These are phyloP conservation scores for Paracoccidioides brasiliensis DNA, from an alignment of 2,329 filamentous ascomycete species.

Conservation along the genomic window DNA sequence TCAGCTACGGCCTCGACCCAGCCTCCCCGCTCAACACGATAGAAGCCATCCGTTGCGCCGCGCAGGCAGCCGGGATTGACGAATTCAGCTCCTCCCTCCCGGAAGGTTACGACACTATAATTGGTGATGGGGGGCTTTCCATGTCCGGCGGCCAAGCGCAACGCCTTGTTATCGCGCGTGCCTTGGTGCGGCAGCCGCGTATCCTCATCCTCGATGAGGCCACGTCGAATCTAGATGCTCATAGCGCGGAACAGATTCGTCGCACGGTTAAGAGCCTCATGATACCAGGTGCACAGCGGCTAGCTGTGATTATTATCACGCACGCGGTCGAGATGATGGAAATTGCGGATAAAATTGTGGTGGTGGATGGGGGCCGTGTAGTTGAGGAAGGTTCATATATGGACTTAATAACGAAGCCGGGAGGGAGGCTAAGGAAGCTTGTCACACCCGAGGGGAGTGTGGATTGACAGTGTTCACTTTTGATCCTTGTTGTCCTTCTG, in stretches of 20 bases:
- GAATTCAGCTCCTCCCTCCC: slow-evolving; percentile 64
- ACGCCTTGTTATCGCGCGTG: slow-evolving; percentile 66
- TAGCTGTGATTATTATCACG: slow-evolving; percentile 70
- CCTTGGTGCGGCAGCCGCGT: slow-evolving; percentile 55
- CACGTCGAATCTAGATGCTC: slow-evolving; percentile 64
- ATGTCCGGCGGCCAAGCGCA: slow-evolving; percentile 77
- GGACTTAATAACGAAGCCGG: slow-evolving; percentile 38
- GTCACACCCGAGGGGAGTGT: slow-evolving; percentile 26
- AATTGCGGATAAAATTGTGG: slow-evolving; percentile 57
- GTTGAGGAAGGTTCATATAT: slow-evolving; percentile 58
- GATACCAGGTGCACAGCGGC: slow-evolving; percentile 20
- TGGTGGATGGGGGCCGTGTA: slow-evolving; percentile 54
- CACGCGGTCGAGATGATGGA: slow-evolving; percentile 80
- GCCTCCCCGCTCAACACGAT: slow-evolving; percentile 38
- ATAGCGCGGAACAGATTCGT: slow-evolving; percentile 52
- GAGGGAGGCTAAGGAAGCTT: slow-evolving; percentile 35
- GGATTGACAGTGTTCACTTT: neutral
- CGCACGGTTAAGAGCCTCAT: slow-evolving; percentile 47
- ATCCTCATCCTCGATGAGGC: slow-evolving; percentile 78
- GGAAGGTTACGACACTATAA: slow-evolving; percentile 54
- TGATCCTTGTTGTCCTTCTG: neutral
- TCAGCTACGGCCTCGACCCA: slow-evolving; percentile 58
- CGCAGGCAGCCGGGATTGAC: slow-evolving; percentile 49
- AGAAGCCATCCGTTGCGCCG: slow-evolving; percentile 41
- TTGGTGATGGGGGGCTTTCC: slow-evolving; percentile 62